phyloP scores from a whole-genome alignment of 495 filamentous ascomycete species.

The Xylaria longipes region DNA sequence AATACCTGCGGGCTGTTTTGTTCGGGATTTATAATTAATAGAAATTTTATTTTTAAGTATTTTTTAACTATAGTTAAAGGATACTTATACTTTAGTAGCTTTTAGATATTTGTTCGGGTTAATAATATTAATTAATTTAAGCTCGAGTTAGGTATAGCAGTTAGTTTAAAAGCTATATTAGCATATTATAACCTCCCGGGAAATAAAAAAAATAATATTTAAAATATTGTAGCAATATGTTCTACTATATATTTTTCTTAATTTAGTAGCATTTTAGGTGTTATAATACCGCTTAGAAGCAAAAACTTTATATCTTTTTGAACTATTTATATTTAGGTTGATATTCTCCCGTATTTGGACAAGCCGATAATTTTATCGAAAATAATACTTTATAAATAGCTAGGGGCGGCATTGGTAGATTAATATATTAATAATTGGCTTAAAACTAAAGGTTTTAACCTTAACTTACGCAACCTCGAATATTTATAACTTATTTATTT shows the following conservation, averaged over 20 bases:
- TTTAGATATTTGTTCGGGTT: neutral
- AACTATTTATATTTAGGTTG: no score
- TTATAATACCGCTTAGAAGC: neutral
- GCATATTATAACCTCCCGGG: conserved; percentile 1
- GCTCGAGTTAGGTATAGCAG: neutral
- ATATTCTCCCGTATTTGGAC: no score
- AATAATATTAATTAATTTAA: neutral
- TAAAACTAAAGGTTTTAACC: no score
- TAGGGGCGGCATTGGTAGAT: no score
- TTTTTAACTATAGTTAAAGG: neutral
- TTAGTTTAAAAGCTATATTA: neutral
- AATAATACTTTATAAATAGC: no score
- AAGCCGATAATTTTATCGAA: no score
- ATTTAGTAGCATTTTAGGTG: neutral
- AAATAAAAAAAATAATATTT: conserved; percentile 4
- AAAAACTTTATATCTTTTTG: no score
- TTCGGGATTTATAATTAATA: neutral
- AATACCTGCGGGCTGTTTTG: no score
- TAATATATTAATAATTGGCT: no score
- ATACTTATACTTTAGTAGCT: neutral
- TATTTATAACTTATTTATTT: no score
- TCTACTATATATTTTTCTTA: neutral
- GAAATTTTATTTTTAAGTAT: neutral
- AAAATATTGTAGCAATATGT: neutral
- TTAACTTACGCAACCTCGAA: no score